phyloP scores from a whole-genome alignment of 75 land plant genomes.

The Selaginella tamariscina region DNA sequence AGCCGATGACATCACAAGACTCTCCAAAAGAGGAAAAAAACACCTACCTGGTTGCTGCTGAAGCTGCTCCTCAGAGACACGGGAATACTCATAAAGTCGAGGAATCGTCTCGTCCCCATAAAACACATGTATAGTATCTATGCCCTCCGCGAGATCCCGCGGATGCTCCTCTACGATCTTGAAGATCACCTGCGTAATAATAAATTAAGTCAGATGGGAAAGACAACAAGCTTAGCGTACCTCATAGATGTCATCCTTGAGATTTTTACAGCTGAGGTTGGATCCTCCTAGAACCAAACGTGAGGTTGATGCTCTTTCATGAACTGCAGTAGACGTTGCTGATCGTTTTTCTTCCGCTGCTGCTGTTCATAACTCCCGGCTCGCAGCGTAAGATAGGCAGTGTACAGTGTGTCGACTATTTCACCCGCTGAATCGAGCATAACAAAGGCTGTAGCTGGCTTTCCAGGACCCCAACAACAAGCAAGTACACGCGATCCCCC shows the following conservation, averaged over 20 bases:
- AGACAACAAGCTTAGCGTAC: conserved; percentile 20
- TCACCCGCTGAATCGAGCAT: conserved; percentile 92
- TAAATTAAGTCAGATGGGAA: conserved; percentile 1
- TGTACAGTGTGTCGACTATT: conserved; percentile 58
- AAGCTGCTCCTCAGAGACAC: conserved; percentile 73
- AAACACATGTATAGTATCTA: conserved; percentile 47
- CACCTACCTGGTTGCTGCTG: conserved; percentile 62
- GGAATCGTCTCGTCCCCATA: conserved; percentile 82
- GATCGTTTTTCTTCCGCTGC: conserved; percentile 73
- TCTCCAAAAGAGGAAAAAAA: not conserved
- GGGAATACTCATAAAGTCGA: conserved; percentile 75
- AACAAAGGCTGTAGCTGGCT: conserved; percentile 88
- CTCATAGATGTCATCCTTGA: conserved; percentile 70
- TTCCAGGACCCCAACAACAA: conserved; percentile 81
- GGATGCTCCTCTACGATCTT: conserved; percentile 85
- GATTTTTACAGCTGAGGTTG: conserved; percentile 45
- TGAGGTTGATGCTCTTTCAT: conserved; percentile 86
- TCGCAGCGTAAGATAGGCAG: conserved; percentile 51
- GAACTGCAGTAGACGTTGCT: conserved; percentile 66
- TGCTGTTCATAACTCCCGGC: conserved; percentile 52
- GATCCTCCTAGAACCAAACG: conserved; percentile 74
- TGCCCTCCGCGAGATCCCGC: conserved; percentile 58
- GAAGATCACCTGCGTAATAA: conserved; percentile 48
- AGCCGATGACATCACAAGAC: not conserved
- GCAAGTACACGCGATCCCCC: conserved; percentile 65